Percentiles rank a stretch among this genome's conserved stretches.
Evolutionary conservation across 495 filamentous ascomycete genomes (phyloP).

Genomic region (Tuber calosporum): DNA sequence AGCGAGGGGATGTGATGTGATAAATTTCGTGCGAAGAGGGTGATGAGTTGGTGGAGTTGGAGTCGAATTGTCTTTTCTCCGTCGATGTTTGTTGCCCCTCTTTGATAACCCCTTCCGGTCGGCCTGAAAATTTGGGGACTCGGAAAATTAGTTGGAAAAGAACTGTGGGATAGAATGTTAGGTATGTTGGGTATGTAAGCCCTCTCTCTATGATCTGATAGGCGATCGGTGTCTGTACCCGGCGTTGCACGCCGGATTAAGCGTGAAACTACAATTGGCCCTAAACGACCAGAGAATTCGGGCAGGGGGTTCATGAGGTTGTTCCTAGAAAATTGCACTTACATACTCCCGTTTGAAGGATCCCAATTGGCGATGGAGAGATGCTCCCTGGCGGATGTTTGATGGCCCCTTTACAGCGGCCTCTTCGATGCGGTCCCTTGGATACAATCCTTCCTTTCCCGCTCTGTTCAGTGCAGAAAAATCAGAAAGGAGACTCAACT

Average conservation of each 20-base stretch:
- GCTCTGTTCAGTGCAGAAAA: neutral
- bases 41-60: neutral
- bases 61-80: neutral
- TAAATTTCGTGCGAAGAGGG: neutral
- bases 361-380: neutral
- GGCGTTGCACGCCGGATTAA: constrained; percentile 1
- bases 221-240: neutral
- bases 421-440: neutral
- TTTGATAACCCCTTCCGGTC: constrained; percentile 1
- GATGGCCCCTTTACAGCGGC: neutral
- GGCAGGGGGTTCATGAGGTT: neutral
- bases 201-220: neutral
- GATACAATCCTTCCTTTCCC: neutral
- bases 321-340: neutral
- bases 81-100: neutral
- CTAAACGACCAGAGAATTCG: neutral
- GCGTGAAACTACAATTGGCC: neutral
- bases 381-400: neutral
- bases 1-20: neutral
- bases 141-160: neutral
- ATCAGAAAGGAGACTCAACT: neutral
- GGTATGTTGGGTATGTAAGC: neutral
- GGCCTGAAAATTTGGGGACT: neutral
- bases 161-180: neutral
- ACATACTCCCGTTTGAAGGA: neutral